phyloP scores from a whole-genome alignment of 495 filamentous ascomycete species.

The Penicillium crystallinum region DNA sequence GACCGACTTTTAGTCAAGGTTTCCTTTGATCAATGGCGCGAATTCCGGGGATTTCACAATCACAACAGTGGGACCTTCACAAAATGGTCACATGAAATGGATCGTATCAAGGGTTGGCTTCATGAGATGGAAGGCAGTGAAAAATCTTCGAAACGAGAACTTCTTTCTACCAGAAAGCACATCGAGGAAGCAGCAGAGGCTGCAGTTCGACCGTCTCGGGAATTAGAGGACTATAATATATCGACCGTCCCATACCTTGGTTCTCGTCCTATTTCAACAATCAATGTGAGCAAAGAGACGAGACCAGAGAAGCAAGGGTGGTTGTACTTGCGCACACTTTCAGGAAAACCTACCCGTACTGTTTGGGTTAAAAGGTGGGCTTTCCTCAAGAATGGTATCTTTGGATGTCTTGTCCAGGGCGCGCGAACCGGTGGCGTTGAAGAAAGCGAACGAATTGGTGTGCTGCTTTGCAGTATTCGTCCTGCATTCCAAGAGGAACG shows the following conservation, averaged over 20 bases:
- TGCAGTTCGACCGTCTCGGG: constrained; percentile 72
- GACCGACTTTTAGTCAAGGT: constrained; percentile 81
- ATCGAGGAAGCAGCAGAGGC: constrained; percentile 74
- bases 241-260: constrained; percentile 83
- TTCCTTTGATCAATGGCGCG: constrained; percentile 79
- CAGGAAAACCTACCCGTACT: constrained; percentile 82
- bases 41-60: constrained; percentile 65
- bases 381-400: constrained; percentile 90
- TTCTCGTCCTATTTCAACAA: constrained; percentile 59
- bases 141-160: constrained; percentile 68
- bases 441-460: constrained; percentile 93
- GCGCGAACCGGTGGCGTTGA: constrained; percentile 79
- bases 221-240: constrained; percentile 86
- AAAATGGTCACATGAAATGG: constrained; percentile 71
- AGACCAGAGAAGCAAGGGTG: constrained; percentile 85
- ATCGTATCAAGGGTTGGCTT: constrained; percentile 84
- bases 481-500: constrained; percentile 89
- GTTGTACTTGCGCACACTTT: constrained; percentile 76
- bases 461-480: constrained; percentile 86
- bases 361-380: constrained; percentile 91
- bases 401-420: constrained; percentile 91
- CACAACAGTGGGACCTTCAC: constrained; percentile 51
- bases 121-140: constrained; percentile 88
- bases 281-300: constrained; percentile 35
- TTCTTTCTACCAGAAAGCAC: constrained; percentile 70